A percentile compares a stretch with the other conserved stretches of the same genome.
These are phyloP conservation scores for Kokia cookei DNA, from an alignment of 441 rosid genomes.

Conservation along the genomic window DNA sequence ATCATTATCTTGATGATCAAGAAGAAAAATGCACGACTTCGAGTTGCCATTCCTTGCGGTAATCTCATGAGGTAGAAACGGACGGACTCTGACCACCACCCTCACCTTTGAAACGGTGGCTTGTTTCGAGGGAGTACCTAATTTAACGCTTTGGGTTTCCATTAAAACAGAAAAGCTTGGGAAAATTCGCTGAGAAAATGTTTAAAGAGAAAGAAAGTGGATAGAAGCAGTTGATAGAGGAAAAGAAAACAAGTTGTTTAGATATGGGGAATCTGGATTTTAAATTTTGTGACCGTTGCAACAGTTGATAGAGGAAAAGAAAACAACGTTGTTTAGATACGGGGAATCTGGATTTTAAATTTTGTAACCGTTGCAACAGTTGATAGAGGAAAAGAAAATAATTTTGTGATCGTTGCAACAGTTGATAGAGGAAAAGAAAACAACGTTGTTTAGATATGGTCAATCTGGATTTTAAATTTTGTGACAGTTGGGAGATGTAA, in stretches of 20 bases:
- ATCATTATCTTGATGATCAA: conserved; percentile 22
- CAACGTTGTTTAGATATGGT: no score
- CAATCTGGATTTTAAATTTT: no score
- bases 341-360: no score
- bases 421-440: no score
- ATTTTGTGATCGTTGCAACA: no score
- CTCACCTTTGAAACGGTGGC: conserved; percentile 42
- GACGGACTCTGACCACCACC: conserved; percentile 67
- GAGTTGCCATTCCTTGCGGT: conserved; percentile 20
- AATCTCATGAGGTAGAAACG: conserved; percentile 57
- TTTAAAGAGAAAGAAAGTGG: background rate
- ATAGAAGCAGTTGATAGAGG: background rate
- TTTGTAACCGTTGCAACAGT: no score
- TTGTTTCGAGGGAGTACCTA: conserved; percentile 17
- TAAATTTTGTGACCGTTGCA: conserved; percentile 20
- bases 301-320: no score
- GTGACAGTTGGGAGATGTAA: background rate
- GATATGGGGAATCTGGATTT: background rate
- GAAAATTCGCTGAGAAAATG: background rate
- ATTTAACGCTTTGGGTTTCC: conserved; percentile 25
- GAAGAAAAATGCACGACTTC: conserved; percentile 43
- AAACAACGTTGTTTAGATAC: no score
- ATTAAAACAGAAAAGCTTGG: background rate
- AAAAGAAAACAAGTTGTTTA: background rate
- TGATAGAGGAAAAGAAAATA: no score